Base-by-base conservation (phyloP, 177 flowering plant species). In the Vitis hybrid region DNA sequence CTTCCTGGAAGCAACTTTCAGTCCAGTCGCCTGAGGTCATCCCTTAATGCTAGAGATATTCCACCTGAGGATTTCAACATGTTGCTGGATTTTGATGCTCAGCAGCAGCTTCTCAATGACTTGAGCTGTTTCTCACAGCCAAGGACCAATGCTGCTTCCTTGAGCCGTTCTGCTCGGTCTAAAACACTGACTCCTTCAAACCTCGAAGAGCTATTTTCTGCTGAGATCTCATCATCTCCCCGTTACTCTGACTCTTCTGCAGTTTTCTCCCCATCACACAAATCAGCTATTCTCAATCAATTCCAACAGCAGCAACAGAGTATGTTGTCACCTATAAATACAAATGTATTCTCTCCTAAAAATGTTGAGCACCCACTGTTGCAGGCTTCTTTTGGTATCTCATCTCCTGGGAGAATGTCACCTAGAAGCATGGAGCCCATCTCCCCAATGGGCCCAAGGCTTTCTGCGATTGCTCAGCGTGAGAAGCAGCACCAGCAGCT, bases 1-100 rank as follows among this genome's bases (percentile, higher is more conserved):
- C 86, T 87, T 8, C 88, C 87, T 11, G 90, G 87, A 50, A 81
- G 83, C 78, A 83, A 78, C 61, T 64, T 78, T 62, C 88, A 84
- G 62, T 77, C 86, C 4, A 87, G 88, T 65, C 88, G 88, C 4
- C 49, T 87, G 68, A 83, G 88, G 51, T 82, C 87, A 61, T 83
- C 90, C 14, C 75, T 87, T 9, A 75, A 72, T 75, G 88, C 88
- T 11, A 69, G 87, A 60, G 88, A 85, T 56, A 78, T 87, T n/a
- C 86, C 74, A n/a, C 71, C 79, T 18, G 85, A 83, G 66, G 85
- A 82, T 24, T 73, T 80, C 3, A 73, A 72, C 18, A 27, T 71
- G 80, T 66, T 82, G 69, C 64, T 61, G 12, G 81, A 81, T 67
- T 73, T 74, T 61, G 86, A 84, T 32, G 60, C 66, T 18, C 88